Base-by-base conservation (phyloP, 225 moss, liverwort and hornwort genomes). In the Straminergon stramineum region DNA sequence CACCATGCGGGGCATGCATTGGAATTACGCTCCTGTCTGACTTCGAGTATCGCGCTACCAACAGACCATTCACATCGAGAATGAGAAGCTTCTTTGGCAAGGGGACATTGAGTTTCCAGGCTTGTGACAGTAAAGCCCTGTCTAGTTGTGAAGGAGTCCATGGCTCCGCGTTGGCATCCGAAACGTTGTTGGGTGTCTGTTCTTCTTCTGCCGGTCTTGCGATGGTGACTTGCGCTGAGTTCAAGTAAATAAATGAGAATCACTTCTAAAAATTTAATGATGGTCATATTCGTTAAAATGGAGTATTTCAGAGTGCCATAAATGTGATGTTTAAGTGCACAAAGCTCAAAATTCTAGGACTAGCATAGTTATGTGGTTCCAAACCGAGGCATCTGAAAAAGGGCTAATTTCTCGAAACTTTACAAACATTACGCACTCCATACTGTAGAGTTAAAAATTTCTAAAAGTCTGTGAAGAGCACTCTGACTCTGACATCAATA, bases 41-140 rank as follows among this genome's bases (percentile, higher is more conserved):
- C 83, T 80, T 92, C 67, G 80, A 1, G 82, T 90, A 88, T 21
- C 91, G 90, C 32, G 93, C 90, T 60, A 94, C 95, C 66, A 95
- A 78, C 21, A 95, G 76, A 34, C 95, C 95, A 61, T 93, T 93
- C 88, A 93, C 90, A 82, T 95, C 93, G 17, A 95, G 91, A 75
- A 95, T 84, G 43, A 95, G 91, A 66, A 95, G 92, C 74, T 95
- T 95, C 90, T 90, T 93, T 32, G 76, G 53, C 17, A 55, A 61
- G 19, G 90, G 88, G 17, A 30, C 53, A 48, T 37, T 30, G 7
- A 89, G 85, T 60, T 82, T 87, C 91, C 91, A 90, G 61, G 88
- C 88, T 82, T 83, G 88, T 27, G 92, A 64, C 53, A 94, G 66
- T 37, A 74, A 18, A 62, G 87, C 92, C 85, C 75, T 88, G 88